phyloP scores from a whole-genome alignment of 345 rosid genomes.

The Aquilaria malaccensis region DNA sequence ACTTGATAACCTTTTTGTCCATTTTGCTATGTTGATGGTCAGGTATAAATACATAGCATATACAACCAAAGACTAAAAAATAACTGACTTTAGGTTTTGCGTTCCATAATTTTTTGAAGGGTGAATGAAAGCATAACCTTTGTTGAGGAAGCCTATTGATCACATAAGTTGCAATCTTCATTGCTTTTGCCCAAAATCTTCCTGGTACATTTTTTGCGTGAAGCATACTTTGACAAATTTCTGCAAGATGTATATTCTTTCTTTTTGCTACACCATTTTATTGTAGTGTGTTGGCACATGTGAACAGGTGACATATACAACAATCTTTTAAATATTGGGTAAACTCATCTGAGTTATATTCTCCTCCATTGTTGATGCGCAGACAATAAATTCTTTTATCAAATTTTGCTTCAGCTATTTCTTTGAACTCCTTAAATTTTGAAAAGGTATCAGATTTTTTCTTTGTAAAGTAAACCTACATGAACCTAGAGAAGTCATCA shows the following conservation, averaged over 20 bases:
- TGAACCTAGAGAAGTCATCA: slow-evolving; percentile 11
- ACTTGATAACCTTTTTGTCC: slow-evolving; percentile 6
- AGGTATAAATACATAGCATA: slow-evolving; percentile 3
- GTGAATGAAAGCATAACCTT: slow-evolving; percentile 1
- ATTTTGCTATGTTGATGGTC: slow-evolving; percentile 5
- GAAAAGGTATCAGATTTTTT: background rate
- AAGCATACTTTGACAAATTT: slow-evolving; percentile 13
- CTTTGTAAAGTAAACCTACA: slow-evolving; percentile 2
- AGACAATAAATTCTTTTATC: background rate
- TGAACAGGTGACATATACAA: background rate
- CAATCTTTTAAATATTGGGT: background rate
- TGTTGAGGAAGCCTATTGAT: slow-evolving; percentile 2
- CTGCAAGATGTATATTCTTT: slow-evolving; percentile 5
- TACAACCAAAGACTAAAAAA: slow-evolving; percentile 4
- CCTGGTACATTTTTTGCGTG: slow-evolving; percentile 7
- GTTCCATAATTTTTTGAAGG: slow-evolving; percentile 4
- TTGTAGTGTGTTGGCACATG: slow-evolving; percentile 3
- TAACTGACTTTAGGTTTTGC: slow-evolving; percentile 2
- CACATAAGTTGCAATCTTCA: slow-evolving; percentile 3
- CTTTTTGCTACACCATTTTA: background rate
- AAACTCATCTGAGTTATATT: slow-evolving; percentile 4
- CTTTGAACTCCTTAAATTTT: slow-evolving; percentile 7
- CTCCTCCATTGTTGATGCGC: background rate
- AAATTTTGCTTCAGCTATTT: background rate
- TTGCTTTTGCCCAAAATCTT: slow-evolving; percentile 9